These are phyloP conservation scores for Colletotrichum costaricense DNA, from an alignment of 2,329 filamentous ascomycete genomes.

Conservation along the genomic window DNA sequence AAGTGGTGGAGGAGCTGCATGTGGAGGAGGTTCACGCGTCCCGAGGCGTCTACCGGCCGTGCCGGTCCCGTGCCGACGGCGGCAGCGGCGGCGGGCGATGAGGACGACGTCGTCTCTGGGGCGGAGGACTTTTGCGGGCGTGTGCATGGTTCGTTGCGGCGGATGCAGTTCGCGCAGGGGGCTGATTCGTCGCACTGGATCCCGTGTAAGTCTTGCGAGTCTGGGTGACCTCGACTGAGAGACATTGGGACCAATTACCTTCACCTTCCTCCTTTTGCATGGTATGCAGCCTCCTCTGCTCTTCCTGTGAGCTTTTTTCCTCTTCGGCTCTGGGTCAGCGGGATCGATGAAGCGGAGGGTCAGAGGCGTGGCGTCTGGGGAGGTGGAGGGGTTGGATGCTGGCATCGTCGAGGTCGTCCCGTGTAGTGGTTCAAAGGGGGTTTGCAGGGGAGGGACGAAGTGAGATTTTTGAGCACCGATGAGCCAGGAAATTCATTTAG, in stretches of 20 bases:
- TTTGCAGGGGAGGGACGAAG: too few species aligned
- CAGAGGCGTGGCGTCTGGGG: not conserved
- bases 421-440: too few species aligned
- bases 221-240: not conserved
- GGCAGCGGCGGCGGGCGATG: not conserved
- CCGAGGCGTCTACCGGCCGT: not conserved
- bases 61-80: too few species aligned
- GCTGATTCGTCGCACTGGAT: slow-evolving; percentile 42
- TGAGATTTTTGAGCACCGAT: not conserved
- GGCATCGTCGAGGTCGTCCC: not conserved
- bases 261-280: slow-evolving; percentile 45
- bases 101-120: slow-evolving; percentile 1
- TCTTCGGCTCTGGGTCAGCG: slow-evolving; percentile 3
- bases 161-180: slow-evolving; percentile 44
- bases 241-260: slow-evolving; percentile 36
- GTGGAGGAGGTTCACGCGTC: slow-evolving; percentile 42
- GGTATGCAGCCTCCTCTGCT: slow-evolving; percentile 41
- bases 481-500: not conserved
- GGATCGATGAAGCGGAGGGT: slow-evolving; percentile 8
- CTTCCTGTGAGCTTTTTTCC: slow-evolving; percentile 41
- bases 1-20: slow-evolving; percentile 47
- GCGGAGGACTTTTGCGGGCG: slow-evolving; percentile 6
- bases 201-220: not conserved
- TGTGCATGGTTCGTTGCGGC: slow-evolving; percentile 34
- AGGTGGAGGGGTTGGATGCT: not conserved